Evolutionary conservation across 768 basidiomycete species (phyloP).

Genomic region (Galerina sulciceps): DNA sequence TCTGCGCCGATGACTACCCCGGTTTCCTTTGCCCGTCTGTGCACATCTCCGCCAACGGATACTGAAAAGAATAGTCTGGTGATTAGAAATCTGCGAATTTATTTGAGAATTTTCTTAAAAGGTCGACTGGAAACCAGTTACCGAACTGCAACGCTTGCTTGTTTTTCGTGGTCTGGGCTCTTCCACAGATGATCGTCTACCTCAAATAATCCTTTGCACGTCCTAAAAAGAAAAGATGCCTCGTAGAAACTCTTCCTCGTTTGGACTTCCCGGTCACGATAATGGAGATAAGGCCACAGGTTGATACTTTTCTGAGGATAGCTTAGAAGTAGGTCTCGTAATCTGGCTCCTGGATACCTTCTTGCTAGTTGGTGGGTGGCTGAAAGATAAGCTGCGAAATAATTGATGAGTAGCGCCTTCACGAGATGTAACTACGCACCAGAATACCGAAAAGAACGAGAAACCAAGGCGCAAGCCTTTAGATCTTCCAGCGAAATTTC

Average conservation of each 20-base stretch:
- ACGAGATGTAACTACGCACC: slow-evolving; percentile 8
- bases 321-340: slow-evolving; percentile 39
- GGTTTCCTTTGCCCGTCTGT: slow-evolving; percentile 29
- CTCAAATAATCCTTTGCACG: slow-evolving; percentile 33
- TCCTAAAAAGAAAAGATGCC: slow-evolving; percentile 52
- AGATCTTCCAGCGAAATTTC: slow-evolving; percentile 49
- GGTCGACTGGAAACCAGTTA: slow-evolving; percentile 26
- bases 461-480: slow-evolving; percentile 51
- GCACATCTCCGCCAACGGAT: slow-evolving; percentile 49
- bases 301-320: slow-evolving; percentile 55
- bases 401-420: background rate
- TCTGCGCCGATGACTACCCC: slow-evolving; percentile 48
- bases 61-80: slow-evolving; percentile 67
- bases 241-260: slow-evolving; percentile 43
- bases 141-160: slow-evolving; percentile 62
- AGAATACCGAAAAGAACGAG: slow-evolving; percentile 29
- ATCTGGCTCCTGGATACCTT: slow-evolving; percentile 54
- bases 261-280: slow-evolving; percentile 48
- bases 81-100: slow-evolving; percentile 56
- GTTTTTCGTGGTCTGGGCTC: slow-evolving; percentile 61
- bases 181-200: slow-evolving; percentile 58
- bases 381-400: slow-evolving; percentile 60
- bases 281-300: slow-evolving; percentile 73
- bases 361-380: slow-evolving; percentile 52
- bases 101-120: background rate